These are phyloP conservation scores for Pythium sp. DNA, from an alignment of 352 stramenopile species.

Conservation along the genomic window DNA sequence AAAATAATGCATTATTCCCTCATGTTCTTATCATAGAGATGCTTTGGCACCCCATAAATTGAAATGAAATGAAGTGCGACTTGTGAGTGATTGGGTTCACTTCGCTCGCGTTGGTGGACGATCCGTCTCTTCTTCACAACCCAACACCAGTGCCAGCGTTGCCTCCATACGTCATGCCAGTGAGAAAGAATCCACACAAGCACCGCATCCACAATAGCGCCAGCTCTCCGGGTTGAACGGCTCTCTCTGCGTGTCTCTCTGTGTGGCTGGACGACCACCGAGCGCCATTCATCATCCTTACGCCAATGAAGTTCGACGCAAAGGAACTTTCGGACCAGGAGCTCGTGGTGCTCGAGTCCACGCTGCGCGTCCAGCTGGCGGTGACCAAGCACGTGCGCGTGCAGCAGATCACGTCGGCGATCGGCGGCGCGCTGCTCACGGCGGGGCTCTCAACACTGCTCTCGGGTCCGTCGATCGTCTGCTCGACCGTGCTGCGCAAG, in stretches of 20 bases:
- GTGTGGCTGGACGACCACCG: neutral
- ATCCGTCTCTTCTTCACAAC: neutral
- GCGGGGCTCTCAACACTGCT: conserved; percentile 22
- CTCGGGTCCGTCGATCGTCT: conserved; percentile 21
- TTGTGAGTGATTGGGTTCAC: neutral
- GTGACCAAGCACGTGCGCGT: conserved; percentile 23
- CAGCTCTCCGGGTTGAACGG: neutral
- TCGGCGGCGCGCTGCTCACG: conserved; percentile 20
- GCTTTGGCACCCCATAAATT: neutral
- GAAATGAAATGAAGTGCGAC: neutral
- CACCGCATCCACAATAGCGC: neutral
- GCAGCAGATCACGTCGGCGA: conserved; percentile 19
- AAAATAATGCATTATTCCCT: neutral
- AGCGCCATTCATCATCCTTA: neutral
- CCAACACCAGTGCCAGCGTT: neutral
- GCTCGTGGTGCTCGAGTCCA: conserved; percentile 28
- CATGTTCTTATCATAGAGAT: neutral
- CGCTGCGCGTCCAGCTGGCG: conserved; percentile 29
- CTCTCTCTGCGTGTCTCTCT: neutral
- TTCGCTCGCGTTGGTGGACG: neutral
- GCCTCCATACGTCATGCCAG: neutral
- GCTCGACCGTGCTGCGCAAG: conserved; percentile 20
- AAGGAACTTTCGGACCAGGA: conserved; percentile 17
- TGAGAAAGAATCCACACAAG: neutral
- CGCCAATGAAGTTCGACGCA: conserved; percentile 18